phyloP scores from a whole-genome alignment of 805 yeast species.

The Saturnispora ahearnii region DNA sequence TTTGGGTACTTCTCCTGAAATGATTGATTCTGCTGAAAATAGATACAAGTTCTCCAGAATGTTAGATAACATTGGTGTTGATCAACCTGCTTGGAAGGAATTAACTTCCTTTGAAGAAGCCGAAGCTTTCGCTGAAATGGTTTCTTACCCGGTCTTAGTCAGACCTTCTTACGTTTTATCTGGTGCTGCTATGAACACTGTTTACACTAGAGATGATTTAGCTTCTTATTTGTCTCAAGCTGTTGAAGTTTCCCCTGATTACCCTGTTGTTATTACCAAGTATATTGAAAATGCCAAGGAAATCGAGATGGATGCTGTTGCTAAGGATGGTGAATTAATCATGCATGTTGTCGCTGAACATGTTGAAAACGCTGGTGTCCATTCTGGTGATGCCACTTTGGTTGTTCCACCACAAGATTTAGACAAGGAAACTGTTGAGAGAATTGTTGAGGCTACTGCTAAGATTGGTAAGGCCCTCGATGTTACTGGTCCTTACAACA shows the following conservation, averaged over 20 bases:
- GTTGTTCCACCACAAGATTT: constrained; percentile 85
- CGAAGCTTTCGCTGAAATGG: constrained; percentile 82
- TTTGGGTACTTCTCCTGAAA: constrained; percentile 94
- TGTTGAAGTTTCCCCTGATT: constrained; percentile 94
- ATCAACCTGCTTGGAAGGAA: constrained; percentile 99
- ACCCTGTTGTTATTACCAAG: constrained; percentile 95
- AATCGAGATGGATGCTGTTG: constrained; percentile 98
- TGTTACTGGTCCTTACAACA: constrained; percentile 96
- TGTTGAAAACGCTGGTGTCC: constrained; percentile 97
- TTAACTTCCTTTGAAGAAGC: constrained; percentile 90
- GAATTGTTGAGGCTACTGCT: constrained; percentile 82
- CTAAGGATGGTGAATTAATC: constrained; percentile 84
- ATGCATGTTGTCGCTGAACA: constrained; percentile 98
- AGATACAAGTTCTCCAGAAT: constrained; percentile 96
- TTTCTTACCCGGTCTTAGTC: constrained; percentile 88
- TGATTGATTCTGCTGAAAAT: constrained; percentile 97
- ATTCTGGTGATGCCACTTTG: constrained; percentile 97
- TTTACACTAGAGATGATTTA: constrained; percentile 80
- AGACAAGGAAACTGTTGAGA: constrained; percentile 51
- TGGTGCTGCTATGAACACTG: constrained; percentile 99
- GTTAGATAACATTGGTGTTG: constrained; percentile 93
- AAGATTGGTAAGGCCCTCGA: constrained; percentile 93
- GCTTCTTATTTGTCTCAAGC: constrained; percentile 87
- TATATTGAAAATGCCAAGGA: constrained; percentile 95
- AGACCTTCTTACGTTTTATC: constrained; percentile 96